Percentiles rank a stretch among this genome's conserved stretches.
phyloP scores from a whole-genome alignment of 306 rosid genomes.

The Lathyrus sativus region DNA sequence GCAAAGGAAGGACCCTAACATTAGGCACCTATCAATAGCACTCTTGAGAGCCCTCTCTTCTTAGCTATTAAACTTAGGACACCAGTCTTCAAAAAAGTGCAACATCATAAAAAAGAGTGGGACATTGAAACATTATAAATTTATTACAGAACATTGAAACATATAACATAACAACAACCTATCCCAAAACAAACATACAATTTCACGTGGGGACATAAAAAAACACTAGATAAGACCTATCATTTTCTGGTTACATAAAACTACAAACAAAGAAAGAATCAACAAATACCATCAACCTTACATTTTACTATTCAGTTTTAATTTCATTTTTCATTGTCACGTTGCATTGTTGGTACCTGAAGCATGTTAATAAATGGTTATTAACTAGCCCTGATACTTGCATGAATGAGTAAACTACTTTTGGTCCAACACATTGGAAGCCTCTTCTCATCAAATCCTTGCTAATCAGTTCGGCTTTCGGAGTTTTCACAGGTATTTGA shows the following conservation, averaged over 20 bases:
- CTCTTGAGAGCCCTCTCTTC: neutral
- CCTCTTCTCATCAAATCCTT: slow-evolving; percentile 94
- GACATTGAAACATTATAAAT: slow-evolving; percentile 31
- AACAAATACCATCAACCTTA: slow-evolving; percentile 20
- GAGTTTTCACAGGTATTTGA: slow-evolving; percentile 84
- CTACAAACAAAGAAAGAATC: slow-evolving; percentile 33
- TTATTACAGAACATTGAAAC: slow-evolving; percentile 35
- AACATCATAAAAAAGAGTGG: slow-evolving; percentile 24
- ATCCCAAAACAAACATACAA: slow-evolving; percentile 41
- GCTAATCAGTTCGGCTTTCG: slow-evolving; percentile 84
- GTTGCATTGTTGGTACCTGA: slow-evolving; percentile 61
- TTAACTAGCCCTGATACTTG: slow-evolving; percentile 84
- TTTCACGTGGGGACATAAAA: slow-evolving; percentile 35
- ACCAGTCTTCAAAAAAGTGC: neutral
- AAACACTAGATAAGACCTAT: slow-evolving; percentile 29
- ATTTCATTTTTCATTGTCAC: slow-evolving; percentile 33
- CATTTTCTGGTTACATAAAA: slow-evolving; percentile 44
- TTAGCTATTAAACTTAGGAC: neutral
- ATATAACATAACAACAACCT: slow-evolving; percentile 33
- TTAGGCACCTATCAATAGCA: slow-evolving; percentile 3
- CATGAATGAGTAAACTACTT: slow-evolving; percentile 85
- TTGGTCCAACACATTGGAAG: slow-evolving; percentile 94
- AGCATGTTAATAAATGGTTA: slow-evolving; percentile 76
- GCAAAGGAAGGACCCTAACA: slow-evolving; percentile 20
- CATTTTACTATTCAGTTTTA: slow-evolving; percentile 28